These are phyloP conservation scores for Diaporthe helianthi DNA, from an alignment of 2,329 filamentous ascomycete species.

Conservation along the genomic window DNA sequence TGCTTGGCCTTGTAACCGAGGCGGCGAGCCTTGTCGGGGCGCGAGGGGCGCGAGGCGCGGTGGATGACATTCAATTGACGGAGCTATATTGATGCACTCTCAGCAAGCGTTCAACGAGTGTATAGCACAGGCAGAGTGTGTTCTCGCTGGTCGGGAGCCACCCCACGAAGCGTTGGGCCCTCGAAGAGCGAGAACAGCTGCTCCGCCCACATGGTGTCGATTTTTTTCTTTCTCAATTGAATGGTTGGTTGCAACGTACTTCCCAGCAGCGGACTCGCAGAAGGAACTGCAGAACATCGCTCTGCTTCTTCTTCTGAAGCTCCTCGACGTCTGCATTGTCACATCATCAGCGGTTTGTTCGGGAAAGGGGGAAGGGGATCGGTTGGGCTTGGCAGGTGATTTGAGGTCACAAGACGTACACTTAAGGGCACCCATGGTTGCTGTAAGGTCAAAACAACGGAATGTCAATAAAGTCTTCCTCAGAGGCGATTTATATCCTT, in stretches of 20 bases:
- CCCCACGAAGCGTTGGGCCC: constrained; percentile 14
- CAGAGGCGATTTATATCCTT: neutral
- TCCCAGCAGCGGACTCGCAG: constrained; percentile 99
- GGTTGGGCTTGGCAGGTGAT: constrained; percentile 15
- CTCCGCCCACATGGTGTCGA: constrained; percentile 38
- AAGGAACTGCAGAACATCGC: constrained; percentile 99
- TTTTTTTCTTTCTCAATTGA: constrained; percentile 35
- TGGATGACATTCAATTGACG: constrained; percentile 99
- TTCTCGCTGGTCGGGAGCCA: constrained; percentile 43
- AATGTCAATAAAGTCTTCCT: constrained; percentile 37
- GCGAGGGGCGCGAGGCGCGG: constrained; percentile 96
- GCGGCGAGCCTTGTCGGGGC: constrained; percentile 99
- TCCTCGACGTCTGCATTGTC: constrained; percentile 80
- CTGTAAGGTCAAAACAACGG: constrained; percentile 44
- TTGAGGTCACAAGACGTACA: constrained; percentile 47
- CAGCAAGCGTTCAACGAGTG: constrained; percentile 99
- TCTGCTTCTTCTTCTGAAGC: constrained; percentile 99
- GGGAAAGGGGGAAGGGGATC: too few species aligned
- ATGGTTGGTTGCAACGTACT: constrained; percentile 70
- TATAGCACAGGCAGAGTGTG: constrained; percentile 73
- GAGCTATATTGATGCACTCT: constrained; percentile 99
- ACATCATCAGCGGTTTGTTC: constrained; percentile 28
- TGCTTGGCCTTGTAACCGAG: constrained; percentile 99
- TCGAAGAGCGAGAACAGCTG: constrained; percentile 27
- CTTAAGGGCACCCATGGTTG: constrained; percentile 99